A percentile compares a stretch with the other conserved stretches of the same genome.
These are phyloP conservation scores for Russula lepida DNA, from an alignment of 768 basidiomycete species.

Conservation along the genomic window DNA sequence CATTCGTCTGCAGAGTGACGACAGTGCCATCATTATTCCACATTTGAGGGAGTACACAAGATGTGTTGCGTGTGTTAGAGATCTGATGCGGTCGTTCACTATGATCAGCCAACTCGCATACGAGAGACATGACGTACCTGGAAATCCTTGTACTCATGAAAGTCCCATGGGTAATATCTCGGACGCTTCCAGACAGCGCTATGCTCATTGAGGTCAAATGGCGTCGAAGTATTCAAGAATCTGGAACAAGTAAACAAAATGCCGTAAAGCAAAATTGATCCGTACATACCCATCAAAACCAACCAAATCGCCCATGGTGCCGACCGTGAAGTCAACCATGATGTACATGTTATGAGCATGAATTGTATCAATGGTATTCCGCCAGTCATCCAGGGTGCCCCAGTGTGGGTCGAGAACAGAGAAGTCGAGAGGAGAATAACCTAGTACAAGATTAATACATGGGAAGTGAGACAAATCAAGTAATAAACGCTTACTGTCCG, in stretches of 20 bases:
- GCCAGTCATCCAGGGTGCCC: conserved; percentile 80
- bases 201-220: conserved; percentile 73
- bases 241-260: conserved; percentile 32
- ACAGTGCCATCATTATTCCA: conserved; percentile 71
- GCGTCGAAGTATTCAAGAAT: conserved; percentile 69
- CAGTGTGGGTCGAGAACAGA: conserved; percentile 88
- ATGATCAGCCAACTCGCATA: conserved; percentile 4
- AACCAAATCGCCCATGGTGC: conserved; percentile 83
- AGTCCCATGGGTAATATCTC: conserved; percentile 74
- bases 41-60: conserved; percentile 70
- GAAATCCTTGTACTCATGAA: conserved; percentile 80
- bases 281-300: conserved; percentile 70
- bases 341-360: conserved; percentile 84
- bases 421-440: conserved; percentile 91
- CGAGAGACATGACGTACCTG: conserved; percentile 34
- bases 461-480: neutral
- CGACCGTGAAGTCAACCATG: conserved; percentile 90
- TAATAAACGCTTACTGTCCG: conserved; percentile 63
- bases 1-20: conserved; percentile 48
- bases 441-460: conserved; percentile 32
- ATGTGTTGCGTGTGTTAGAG: conserved; percentile 58
- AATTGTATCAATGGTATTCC: conserved; percentile 59
- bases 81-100: conserved; percentile 34
- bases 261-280: neutral
- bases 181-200: conserved; percentile 67